Base-by-base conservation (phyloP, 2,329 filamentous ascomycete genomes). In the Microsporum audouinii region DNA sequence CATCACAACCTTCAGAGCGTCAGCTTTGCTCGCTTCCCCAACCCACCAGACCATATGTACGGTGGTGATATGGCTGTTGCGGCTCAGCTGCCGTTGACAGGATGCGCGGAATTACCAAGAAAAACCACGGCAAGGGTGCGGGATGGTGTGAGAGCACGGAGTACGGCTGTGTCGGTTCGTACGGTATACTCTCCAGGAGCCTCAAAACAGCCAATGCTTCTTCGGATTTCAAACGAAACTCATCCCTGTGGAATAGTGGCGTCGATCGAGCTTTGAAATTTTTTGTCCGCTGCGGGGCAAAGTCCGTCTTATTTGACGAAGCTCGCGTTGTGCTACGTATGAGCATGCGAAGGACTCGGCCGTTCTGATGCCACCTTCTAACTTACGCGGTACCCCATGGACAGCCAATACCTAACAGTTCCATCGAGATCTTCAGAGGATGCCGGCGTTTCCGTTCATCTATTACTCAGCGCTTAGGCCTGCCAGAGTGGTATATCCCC, bases 391-490 rank as follows among this genome's bases (percentile, higher is more conserved):
- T 23, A 23, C 43, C 43, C 43, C 14, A 2, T 17, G 6, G 31
- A 36, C 36, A 55, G 31, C 31, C n/a, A 55, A n/a, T 7, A 36
- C 10, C 51, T 2, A 8, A 34, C 14, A 17, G 51, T 55, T 55
- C 14, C 51, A 55, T 31, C 31, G 33, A 36, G 51, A 55, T 55
- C 31, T 55, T 55, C 34, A 41, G 5, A 41, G 36, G 56, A 58
- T 58, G 56, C 56, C 39, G 56, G 56, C 34, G 39, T 58, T 41
- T 36, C 56, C 36, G 56, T 58, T 14, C 55, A 33, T 34, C 17
- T 53, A 12, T 55, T 55, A 6, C 33, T 17, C n/a, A 34, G 33
- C 51, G 51, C 51, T 17, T 55, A 36, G 51, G 33, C 51, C 29
- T 55, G 12, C 51, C 31, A 27, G 8, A 38, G 14, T 55, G 31